Conservation (phyloP, 1,139 yeast genomes). For the Hanseniaspora gamundiae region DNA sequence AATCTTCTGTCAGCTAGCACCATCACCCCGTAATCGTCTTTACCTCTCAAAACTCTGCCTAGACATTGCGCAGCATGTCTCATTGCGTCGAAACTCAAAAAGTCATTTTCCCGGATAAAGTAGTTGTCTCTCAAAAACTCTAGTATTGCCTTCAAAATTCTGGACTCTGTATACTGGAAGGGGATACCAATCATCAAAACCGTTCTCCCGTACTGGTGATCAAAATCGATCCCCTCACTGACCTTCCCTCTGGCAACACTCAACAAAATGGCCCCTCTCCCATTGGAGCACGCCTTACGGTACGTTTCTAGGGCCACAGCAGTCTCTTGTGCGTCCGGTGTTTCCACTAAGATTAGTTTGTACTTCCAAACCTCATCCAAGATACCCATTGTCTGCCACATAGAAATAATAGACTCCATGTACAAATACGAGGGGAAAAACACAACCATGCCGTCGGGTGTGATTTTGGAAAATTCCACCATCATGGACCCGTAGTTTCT, state of each 20-base stretch:
- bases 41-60: slow-evolving; percentile 94
- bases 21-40: slow-evolving; percentile 98
- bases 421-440: slow-evolving; percentile 93
- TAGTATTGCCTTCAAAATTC: slow-evolving; percentile 85
- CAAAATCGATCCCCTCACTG: slow-evolving; percentile 98
- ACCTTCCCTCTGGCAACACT: slow-evolving; percentile 99
- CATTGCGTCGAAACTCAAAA: slow-evolving; percentile 96
- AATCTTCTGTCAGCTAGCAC: slow-evolving; percentile 92
- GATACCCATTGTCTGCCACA: slow-evolving; percentile 98
- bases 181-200: slow-evolving; percentile 98
- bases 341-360: slow-evolving; percentile 88
- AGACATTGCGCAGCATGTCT: slow-evolving; percentile 98
- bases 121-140: slow-evolving; percentile 89
- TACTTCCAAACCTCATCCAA: slow-evolving; percentile 98
- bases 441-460: slow-evolving; percentile 97
- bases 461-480: slow-evolving; percentile 84
- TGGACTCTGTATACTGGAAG: slow-evolving; percentile 93
- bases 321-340: slow-evolving; percentile 98
- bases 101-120: slow-evolving; percentile 87
- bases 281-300: slow-evolving; percentile 92
- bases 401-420: slow-evolving; percentile 94
- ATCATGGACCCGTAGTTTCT: slow-evolving; percentile 89
- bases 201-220: slow-evolving; percentile 94
- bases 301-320: slow-evolving; percentile 90
- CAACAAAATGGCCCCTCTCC: slow-evolving; percentile 89